Evolutionary conservation across 2,329 filamentous ascomycete genomes (phyloP).

Genomic region (Exophiala sp.): DNA sequence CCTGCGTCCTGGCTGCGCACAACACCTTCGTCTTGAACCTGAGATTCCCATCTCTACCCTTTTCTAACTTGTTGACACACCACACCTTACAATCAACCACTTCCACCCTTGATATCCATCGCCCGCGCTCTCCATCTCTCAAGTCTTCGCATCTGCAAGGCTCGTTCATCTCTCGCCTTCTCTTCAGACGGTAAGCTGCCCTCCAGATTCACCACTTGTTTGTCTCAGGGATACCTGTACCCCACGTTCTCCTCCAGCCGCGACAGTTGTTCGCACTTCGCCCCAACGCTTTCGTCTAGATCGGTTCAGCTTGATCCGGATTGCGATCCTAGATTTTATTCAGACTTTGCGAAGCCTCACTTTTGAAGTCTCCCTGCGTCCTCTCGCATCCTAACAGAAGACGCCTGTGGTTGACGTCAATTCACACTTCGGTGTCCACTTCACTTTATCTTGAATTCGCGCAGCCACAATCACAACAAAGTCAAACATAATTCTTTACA

Average conservation of each 20-base stretch:
- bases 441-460: conserved; percentile 6
- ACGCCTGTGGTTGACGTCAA: conserved; percentile 21
- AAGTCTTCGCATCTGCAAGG: conserved; percentile 10
- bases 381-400: conserved; percentile 8
- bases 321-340: background rate
- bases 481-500: conserved; percentile 4
- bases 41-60: conserved; percentile 9
- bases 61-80: conserved; percentile 4
- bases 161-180: conserved; percentile 6
- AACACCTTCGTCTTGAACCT: conserved; percentile 6
- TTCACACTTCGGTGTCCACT: conserved; percentile 6
- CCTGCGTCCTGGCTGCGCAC: conserved; percentile 9
- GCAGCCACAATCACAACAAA: conserved; percentile 4
- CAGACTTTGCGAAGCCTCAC: background rate
- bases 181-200: conserved; percentile 20
- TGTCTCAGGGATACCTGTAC: conserved; percentile 13
- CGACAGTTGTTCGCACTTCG: conserved; percentile 4
- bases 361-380: background rate
- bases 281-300: conserved; percentile 8
- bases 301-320: conserved; percentile 8
- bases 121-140: conserved; percentile 8
- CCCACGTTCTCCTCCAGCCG: conserved; percentile 20
- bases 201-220: conserved; percentile 13
- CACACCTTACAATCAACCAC: conserved; percentile 14
- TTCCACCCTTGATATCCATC: conserved; percentile 4